A percentile compares a stretch with the other conserved stretches of the same genome.
Conservation (phyloP, 306 rosid species). For the Sechiopsis laciniata region DNA sequence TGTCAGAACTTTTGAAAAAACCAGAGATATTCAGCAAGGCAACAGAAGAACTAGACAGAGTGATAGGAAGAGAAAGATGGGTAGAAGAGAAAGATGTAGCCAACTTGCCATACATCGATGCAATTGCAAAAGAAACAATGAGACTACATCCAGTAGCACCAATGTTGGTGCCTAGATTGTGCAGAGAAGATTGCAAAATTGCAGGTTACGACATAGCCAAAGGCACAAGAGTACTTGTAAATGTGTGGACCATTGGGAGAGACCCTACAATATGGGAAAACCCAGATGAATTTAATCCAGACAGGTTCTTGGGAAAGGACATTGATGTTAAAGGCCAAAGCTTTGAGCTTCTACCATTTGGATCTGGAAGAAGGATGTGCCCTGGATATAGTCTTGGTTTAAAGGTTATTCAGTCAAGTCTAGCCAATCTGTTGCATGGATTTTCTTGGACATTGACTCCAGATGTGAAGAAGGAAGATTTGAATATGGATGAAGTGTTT, state of each 20-base stretch:
- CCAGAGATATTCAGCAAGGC: conserved; percentile 8
- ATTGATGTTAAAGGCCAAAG: background rate
- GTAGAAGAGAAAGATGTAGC: background rate
- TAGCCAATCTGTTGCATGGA: conserved; percentile 1
- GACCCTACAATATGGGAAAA: background rate
- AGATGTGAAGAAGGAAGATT: conserved; percentile 2
- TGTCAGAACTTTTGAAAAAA: conserved; percentile 1
- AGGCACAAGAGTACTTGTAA: background rate
- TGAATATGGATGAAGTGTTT: background rate
- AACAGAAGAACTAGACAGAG: background rate
- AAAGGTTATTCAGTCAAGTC: conserved; percentile 1
- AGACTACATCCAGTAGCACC: conserved; percentile 2
- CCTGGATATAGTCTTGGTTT: conserved; percentile 7
- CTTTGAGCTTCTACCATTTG: conserved; percentile 15
- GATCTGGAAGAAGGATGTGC: conserved; percentile 8
- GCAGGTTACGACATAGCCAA: conserved; percentile 1
- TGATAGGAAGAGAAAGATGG: conserved; percentile 15
- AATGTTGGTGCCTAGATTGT: background rate
- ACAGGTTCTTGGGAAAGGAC: background rate
- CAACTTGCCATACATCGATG: background rate
- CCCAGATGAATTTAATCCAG: background rate
- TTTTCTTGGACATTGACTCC: background rate
- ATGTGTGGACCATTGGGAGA: conserved; percentile 14
- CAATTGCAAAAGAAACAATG: conserved; percentile 15
- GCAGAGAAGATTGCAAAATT: background rate